Percentiles rank a stretch among this genome's conserved stretches.
These are phyloP conservation scores for Fraxinus quadrangulata DNA, from an alignment of 257 asterid genomes.

Conservation along the genomic window DNA sequence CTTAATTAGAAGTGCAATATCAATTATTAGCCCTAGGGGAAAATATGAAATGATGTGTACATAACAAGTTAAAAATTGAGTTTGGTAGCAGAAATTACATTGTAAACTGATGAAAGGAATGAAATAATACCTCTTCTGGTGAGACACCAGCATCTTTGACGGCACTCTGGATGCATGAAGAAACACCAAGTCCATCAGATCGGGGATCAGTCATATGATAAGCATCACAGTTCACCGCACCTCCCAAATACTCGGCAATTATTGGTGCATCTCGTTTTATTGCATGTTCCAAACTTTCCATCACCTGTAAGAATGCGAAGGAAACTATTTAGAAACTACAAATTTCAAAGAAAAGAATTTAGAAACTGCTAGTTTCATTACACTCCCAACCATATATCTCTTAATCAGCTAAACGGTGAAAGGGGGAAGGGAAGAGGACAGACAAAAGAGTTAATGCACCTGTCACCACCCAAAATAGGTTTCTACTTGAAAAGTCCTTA, in stretches of 20 bases:
- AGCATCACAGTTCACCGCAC: slow-evolving; percentile 94
- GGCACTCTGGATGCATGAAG: slow-evolving; percentile 78
- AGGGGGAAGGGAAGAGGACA: not conserved
- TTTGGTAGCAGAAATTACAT: not conserved
- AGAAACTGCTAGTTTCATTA: slow-evolving; percentile 15
- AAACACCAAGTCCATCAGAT: slow-evolving; percentile 95
- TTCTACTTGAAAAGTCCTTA: not conserved
- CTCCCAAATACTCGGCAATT: slow-evolving; percentile 94
- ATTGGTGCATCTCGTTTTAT: slow-evolving; percentile 89
- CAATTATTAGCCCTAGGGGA: not conserved
- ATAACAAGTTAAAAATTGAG: not conserved
- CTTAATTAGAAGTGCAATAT: not conserved
- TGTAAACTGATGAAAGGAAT: slow-evolving; percentile 12
- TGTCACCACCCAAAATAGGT: not conserved
- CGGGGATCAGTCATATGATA: slow-evolving; percentile 99
- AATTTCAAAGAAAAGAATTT: not conserved
- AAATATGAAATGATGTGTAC: not conserved
- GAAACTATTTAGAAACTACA: slow-evolving; percentile 11
- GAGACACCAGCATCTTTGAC: slow-evolving; percentile 92
- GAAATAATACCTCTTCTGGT: slow-evolving; percentile 74
- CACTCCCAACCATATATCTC: not conserved
- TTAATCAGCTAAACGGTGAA: not conserved
- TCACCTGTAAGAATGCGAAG: slow-evolving; percentile 52
- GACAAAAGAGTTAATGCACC: not conserved
- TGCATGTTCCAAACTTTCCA: slow-evolving; percentile 99